Evolutionary conservation across 2,329 filamentous ascomycete species (phyloP).

Genomic region (Cladosporium sp.): DNA sequence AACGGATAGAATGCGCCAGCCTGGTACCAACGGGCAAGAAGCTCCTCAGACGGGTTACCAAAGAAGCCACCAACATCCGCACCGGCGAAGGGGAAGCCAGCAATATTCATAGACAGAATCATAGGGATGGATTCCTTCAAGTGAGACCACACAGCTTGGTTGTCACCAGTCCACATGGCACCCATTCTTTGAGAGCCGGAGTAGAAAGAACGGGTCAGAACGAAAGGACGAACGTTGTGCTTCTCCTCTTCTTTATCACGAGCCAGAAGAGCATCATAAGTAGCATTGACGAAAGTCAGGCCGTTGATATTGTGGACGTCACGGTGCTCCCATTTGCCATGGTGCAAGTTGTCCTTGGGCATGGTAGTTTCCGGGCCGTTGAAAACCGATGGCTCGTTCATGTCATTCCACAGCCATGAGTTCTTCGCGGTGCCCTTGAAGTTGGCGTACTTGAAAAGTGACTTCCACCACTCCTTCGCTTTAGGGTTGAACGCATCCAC

Average conservation of each 20-base stretch:
- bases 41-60: conserved; percentile 88
- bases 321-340: conserved; percentile 90
- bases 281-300: conserved; percentile 92
- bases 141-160: conserved; percentile 89
- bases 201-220: conserved; percentile 89
- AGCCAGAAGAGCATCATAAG: conserved; percentile 75
- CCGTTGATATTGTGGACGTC: conserved; percentile 96
- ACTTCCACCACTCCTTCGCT: conserved; percentile 84
- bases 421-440: conserved; percentile 87
- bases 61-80: conserved; percentile 98
- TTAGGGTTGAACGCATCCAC: conserved; percentile 94
- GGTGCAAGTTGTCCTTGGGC: conserved; percentile 96
- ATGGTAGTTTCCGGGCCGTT: conserved; percentile 97
- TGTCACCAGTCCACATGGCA: conserved; percentile 99
- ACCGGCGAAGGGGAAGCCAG: conserved; percentile 88
- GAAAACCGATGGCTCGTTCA: conserved; percentile 99
- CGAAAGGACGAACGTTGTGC: conserved; percentile 65
- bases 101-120: conserved; percentile 86
- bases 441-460: conserved; percentile 77
- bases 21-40: conserved; percentile 94
- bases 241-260: conserved; percentile 77
- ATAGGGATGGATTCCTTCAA: conserved; percentile 87
- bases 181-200: conserved; percentile 83
- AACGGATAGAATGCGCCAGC: conserved; percentile 96
- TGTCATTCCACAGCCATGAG: conserved; percentile 97